Conservation (phyloP, 2,329 filamentous ascomycete genomes). For the Fusarium duplospermum region DNA sequence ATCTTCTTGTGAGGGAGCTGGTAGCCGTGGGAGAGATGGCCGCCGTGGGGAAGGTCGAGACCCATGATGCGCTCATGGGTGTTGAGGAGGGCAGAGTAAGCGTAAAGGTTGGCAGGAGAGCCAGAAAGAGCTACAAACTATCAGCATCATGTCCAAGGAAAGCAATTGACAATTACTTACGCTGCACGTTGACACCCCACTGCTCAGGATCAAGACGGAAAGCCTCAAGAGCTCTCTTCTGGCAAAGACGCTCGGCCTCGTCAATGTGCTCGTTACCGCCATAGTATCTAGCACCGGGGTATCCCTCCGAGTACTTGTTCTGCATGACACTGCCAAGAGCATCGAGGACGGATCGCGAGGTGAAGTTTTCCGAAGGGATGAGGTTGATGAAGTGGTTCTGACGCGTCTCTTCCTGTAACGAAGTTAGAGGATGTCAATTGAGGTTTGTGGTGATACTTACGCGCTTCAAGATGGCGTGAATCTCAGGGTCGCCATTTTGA, state of each 20-base stretch:
- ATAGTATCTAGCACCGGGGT: constrained; percentile 94
- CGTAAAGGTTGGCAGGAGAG: constrained; percentile 80
- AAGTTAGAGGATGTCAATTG: not conserved
- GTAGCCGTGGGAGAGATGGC: constrained; percentile 94
- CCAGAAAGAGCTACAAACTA: constrained; percentile 75
- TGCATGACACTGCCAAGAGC: constrained; percentile 92
- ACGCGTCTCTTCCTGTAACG: constrained; percentile 81
- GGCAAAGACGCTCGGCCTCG: constrained; percentile 85
- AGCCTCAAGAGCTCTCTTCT: constrained; percentile 85
- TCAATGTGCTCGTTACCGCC: constrained; percentile 96
- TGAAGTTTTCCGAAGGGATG: constrained; percentile 93
- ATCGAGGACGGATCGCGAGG: constrained; percentile 88
- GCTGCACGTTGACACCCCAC: constrained; percentile 97
- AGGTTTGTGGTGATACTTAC: constrained; percentile 56
- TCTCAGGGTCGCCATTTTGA: constrained; percentile 82
- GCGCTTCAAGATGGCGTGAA: constrained; percentile 88
- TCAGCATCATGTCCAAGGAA: not conserved
- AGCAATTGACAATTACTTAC: constrained; percentile 56
- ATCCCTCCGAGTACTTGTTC: constrained; percentile 98
- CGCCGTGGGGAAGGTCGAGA: constrained; percentile 92
- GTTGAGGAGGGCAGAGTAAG: constrained; percentile 90
- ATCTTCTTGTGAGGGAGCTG: constrained; percentile 93
- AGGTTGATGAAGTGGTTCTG: constrained; percentile 98
- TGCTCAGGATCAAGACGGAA: constrained; percentile 84
- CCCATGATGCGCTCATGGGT: constrained; percentile 96